Conservation (phyloP, 2,329 filamentous ascomycete species). For the Calonectria henricotiae region DNA sequence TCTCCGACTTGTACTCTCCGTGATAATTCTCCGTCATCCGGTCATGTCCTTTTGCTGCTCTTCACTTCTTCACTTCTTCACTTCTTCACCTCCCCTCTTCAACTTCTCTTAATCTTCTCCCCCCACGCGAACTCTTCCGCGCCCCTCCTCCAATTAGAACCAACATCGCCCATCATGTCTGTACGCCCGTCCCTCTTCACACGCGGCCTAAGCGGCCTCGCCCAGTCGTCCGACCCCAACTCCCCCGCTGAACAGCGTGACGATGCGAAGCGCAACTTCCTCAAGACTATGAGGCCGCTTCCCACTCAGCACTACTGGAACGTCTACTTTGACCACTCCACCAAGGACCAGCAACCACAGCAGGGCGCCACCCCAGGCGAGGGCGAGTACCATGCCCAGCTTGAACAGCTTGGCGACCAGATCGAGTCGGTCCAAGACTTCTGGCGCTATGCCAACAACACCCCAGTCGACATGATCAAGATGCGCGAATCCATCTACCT, state of each 20-base stretch:
- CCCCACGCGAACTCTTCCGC: neutral
- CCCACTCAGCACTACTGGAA: conserved; percentile 87
- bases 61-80: neutral
- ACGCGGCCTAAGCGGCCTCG: conserved; percentile 75
- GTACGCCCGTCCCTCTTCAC: conserved; percentile 74
- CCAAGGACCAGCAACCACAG: conserved; percentile 47
- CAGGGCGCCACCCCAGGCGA: conserved; percentile 49
- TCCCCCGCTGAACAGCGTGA: conserved; percentile 83
- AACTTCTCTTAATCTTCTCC: neutral
- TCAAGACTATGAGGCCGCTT: conserved; percentile 80
- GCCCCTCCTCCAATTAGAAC: neutral
- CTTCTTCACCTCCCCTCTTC: neutral
- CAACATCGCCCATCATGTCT: conserved; percentile 65
- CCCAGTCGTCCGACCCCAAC: conserved; percentile 73
- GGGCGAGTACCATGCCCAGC: conserved; percentile 67
- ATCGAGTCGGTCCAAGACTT: conserved; percentile 90
- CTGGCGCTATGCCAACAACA: conserved; percentile 88
- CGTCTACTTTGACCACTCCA: conserved; percentile 77
- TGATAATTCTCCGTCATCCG: conserved; percentile 15
- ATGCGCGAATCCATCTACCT: conserved; percentile 85
- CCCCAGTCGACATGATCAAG: conserved; percentile 82
- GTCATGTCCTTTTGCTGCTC: neutral
- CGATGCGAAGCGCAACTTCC: conserved; percentile 87
- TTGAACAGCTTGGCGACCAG: conserved; percentile 75
- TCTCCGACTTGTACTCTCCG: conserved; percentile 21